phyloP scores from a whole-genome alignment of 371 early-diverging fungal genomes.

The Actinomucor elegans region DNA sequence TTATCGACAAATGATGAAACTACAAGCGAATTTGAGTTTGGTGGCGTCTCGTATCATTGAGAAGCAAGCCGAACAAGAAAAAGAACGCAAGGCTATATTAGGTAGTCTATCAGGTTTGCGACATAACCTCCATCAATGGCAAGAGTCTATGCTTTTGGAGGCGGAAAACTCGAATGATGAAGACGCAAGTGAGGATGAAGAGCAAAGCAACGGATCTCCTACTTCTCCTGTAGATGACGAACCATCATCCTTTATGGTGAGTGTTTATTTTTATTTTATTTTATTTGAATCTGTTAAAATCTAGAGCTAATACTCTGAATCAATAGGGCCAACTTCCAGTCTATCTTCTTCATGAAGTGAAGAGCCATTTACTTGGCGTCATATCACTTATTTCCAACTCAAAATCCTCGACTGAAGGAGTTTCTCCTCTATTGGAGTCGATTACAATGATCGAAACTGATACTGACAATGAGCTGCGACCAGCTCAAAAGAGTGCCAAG shows the following conservation, averaged over 20 bases:
- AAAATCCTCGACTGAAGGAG: slow-evolving; percentile 29
- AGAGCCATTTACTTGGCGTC: slow-evolving; percentile 4
- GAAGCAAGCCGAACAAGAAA: slow-evolving; percentile 28
- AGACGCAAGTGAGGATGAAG: slow-evolving; percentile 9
- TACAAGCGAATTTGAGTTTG: slow-evolving; percentile 38
- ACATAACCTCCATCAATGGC: slow-evolving; percentile 25
- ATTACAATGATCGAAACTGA: slow-evolving; percentile 43
- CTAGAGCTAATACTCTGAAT: not conserved
- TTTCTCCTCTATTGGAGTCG: slow-evolving; percentile 38
- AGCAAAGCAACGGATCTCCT: not conserved
- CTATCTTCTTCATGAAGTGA: slow-evolving; percentile 16
- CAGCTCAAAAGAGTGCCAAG: slow-evolving; percentile 47
- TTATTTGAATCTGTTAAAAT: not conserved
- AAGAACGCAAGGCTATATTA: slow-evolving; percentile 10
- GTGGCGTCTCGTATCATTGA: slow-evolving; percentile 39
- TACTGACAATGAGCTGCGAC: slow-evolving; percentile 41
- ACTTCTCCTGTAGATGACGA: not conserved
- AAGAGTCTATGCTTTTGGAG: slow-evolving; percentile 19
- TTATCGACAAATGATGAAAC: slow-evolving; percentile 38
- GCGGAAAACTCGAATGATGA: slow-evolving; percentile 17
- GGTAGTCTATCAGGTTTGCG: slow-evolving; percentile 8
- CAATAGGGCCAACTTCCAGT: slow-evolving; percentile 15
- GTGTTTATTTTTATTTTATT: not conserved
- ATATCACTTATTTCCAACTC: slow-evolving; percentile 9
- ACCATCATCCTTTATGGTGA: slow-evolving; percentile 9